phyloP scores from a whole-genome alignment of 495 filamentous ascomycete species.

The Penicillium subrubescens region DNA sequence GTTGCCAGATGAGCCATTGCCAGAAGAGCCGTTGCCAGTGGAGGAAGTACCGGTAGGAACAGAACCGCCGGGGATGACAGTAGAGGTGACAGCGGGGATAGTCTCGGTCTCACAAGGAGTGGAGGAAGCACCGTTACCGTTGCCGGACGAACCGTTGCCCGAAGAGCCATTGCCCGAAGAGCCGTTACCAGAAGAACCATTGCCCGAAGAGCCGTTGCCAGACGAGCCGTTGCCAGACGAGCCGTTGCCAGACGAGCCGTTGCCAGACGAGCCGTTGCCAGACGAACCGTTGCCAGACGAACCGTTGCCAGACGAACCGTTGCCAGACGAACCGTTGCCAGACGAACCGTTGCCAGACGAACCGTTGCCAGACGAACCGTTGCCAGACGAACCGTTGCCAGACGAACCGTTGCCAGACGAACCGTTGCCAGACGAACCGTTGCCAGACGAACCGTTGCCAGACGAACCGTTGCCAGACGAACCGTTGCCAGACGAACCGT shows the following conservation, averaged over 20 bases:
- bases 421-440: neutral
- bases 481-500: neutral
- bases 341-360: neutral
- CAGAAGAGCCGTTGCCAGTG: neutral
- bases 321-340: neutral
- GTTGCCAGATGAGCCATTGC: neutral
- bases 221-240: neutral
- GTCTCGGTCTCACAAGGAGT: conserved; percentile 30
- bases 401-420: neutral
- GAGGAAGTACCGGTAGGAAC: neutral
- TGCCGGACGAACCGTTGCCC: neutral
- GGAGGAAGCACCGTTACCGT: conserved; percentile 2
- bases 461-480: neutral
- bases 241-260: neutral
- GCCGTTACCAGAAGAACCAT: neutral
- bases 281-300: neutral
- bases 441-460: neutral
- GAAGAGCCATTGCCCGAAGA: neutral
- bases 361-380: neutral
- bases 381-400: neutral
- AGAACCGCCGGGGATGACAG: conserved; percentile 14
- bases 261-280: neutral
- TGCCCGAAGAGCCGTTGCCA: neutral
- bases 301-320: neutral
- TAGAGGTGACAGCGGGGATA: conserved; percentile 7